Evolutionary conservation across 306 rosid genomes (phyloP).

Genomic region (Purshia tridentata): DNA sequence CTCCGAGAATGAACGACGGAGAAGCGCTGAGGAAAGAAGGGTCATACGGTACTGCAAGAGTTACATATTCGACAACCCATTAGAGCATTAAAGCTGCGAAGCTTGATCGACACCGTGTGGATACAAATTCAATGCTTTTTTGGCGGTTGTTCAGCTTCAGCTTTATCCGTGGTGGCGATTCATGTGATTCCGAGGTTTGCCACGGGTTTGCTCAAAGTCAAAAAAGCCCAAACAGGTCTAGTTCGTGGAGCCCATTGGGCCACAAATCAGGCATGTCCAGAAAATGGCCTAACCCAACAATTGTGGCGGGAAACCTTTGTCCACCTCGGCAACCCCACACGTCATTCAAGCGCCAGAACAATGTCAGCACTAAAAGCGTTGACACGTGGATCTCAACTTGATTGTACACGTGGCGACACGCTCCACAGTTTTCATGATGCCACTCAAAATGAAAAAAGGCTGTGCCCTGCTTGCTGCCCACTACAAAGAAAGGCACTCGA

Average conservation of each 20-base stretch:
- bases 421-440: background rate
- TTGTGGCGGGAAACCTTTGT: background rate
- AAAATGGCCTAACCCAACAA: too few species aligned
- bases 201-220: background rate
- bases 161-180: too few species aligned
- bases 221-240: background rate
- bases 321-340: background rate
- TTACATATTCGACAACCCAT: background rate
- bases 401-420: background rate
- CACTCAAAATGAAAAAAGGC: background rate
- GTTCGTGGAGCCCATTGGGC: background rate
- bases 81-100: background rate
- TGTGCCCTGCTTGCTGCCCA: background rate
- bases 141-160: background rate
- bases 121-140: background rate
- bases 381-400: background rate
- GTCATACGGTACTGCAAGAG: background rate
- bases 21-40: background rate
- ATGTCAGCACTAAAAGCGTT: background rate
- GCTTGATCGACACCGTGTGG: background rate
- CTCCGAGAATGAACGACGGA: background rate
- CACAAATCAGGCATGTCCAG: too few species aligned
- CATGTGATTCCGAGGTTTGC: background rate
- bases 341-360: background rate
- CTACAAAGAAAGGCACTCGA: background rate